Base-by-base conservation (phyloP, 1,284 basidiomycete species). In the Fomes fomentarius region DNA sequence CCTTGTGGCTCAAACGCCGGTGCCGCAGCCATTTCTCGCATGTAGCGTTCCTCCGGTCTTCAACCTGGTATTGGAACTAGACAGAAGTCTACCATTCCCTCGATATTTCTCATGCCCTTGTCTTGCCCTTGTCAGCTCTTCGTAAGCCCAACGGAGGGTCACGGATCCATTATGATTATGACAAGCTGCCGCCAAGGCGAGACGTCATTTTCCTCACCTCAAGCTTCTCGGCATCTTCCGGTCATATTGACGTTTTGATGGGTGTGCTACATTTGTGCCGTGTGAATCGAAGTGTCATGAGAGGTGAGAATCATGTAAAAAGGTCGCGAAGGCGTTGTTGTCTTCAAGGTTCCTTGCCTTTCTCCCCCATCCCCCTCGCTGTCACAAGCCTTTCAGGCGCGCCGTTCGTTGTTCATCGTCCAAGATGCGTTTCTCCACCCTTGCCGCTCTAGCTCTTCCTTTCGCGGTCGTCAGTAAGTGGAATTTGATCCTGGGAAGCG, bases 391-490 rank as follows among this genome's bases (percentile, higher is more conserved):
- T 43, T 52, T 39, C 47, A 50, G 55, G 58, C 58, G 43, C 26
- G 24, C 44, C 60, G 43, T 41, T 56, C 60, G 28, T 52, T 58
- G 52, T 31, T 33, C 40, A 17, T 17, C 9, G 8, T 47, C 50
- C 55, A 55, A 45, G 14, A 65, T 65, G 64, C 62, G 62, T 49
- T 55, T 66, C 55, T 63, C 46, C 31, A 17, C 66, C 47, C 59
- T 69, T 50, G 65, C 69, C 47, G 62, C 65, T 40, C 66, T 75
- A 46, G 71, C 71, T 42, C 57, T 67, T 52, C 53, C 66, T 37
- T 58, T 70, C 35, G 66, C 64, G 37, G 70, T 66, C 47, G 43
- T 70, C 34, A 72, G 73, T 74, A 61, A 43, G 67, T 60, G 11
- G 15, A 31, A 5, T 25, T 37, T 14, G 2, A 7, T 21, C 15